Percentiles rank a stretch among this genome's conserved stretches.
Conservation (phyloP, 2,329 filamentous ascomycete genomes). For the Sordariomycetes sp. region DNA sequence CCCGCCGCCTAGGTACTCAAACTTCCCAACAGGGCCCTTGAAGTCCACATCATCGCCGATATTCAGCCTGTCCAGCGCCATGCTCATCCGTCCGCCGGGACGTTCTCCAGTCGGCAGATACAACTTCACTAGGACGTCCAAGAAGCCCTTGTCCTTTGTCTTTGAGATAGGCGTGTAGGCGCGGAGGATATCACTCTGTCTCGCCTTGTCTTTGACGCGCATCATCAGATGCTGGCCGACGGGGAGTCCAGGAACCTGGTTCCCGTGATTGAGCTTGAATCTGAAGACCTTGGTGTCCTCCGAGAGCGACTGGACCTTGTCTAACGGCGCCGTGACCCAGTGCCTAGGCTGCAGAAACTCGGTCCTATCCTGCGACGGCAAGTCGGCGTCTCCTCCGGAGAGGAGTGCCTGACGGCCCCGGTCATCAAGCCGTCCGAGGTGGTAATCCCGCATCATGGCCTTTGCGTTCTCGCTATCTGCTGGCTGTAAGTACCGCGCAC, state of each 20-base stretch:
- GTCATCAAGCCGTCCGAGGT: conserved; percentile 62
- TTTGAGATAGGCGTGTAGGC: conserved; percentile 78
- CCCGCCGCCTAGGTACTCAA: conserved; percentile 63
- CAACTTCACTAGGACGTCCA: conserved; percentile 73
- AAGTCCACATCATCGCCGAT: conserved; percentile 57
- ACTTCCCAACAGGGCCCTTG: conserved; percentile 79
- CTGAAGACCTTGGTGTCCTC: conserved; percentile 71
- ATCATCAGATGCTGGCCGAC: conserved; percentile 83
- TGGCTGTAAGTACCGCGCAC: not conserved
- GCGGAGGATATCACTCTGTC: conserved; percentile 62
- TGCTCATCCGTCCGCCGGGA: conserved; percentile 69
- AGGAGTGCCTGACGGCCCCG: conserved; percentile 37
- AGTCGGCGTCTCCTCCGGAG: conserved; percentile 17
- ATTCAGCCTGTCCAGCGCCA: conserved; percentile 51
- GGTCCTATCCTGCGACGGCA: conserved; percentile 24
- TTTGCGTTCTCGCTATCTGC: conserved; percentile 75
- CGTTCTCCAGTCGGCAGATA: conserved; percentile 40
- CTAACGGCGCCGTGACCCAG: conserved; percentile 64
- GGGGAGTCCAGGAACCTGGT: conserved; percentile 63
- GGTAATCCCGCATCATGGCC: conserved; percentile 74
- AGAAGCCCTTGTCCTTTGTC: conserved; percentile 39
- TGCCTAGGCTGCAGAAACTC: conserved; percentile 55
- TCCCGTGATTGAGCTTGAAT: conserved; percentile 60
- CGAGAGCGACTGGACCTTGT: conserved; percentile 56
- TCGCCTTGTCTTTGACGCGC: conserved; percentile 59